Evolutionary conservation across 2,329 filamentous ascomycete genomes (phyloP).

Genomic region (Pestalotiopsis sp.): DNA sequence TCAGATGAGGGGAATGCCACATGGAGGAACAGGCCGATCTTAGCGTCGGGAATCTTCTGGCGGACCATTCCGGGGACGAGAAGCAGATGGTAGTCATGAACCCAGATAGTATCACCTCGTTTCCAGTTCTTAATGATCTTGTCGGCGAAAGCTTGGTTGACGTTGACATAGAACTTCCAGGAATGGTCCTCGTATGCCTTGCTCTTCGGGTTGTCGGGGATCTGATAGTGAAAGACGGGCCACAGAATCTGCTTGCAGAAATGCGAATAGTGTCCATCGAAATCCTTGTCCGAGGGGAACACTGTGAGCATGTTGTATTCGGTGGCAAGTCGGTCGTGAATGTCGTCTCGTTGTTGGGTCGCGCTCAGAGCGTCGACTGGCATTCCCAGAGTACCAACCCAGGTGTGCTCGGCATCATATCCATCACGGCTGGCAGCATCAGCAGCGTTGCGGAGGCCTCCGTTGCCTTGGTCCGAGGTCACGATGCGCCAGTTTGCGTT

Average conservation of each 20-base stretch:
- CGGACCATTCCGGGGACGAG: constrained; percentile 89
- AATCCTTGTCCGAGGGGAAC: constrained; percentile 86
- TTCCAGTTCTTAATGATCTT: constrained; percentile 92
- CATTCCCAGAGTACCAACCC: constrained; percentile 92
- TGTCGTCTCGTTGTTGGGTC: constrained; percentile 76
- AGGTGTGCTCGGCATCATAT: constrained; percentile 75
- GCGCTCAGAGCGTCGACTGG: constrained; percentile 83
- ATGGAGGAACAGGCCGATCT: constrained; percentile 96
- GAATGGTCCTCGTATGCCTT: constrained; percentile 98
- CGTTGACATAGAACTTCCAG: constrained; percentile 89
- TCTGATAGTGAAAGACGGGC: constrained; percentile 98
- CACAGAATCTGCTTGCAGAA: constrained; percentile 98
- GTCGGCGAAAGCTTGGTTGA: constrained; percentile 93
- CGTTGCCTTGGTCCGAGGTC: constrained; percentile 87
- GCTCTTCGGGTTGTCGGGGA: constrained; percentile 96
- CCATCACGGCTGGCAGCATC: constrained; percentile 74
- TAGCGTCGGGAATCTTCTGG: constrained; percentile 85
- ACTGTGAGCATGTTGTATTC: constrained; percentile 84
- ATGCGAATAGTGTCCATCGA: constrained; percentile 91
- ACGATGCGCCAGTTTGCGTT: constrained; percentile 83
- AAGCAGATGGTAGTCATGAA: constrained; percentile 93
- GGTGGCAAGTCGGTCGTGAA: constrained; percentile 77
- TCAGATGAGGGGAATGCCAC: constrained; percentile 96
- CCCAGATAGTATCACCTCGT: constrained; percentile 88
- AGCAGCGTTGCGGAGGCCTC: constrained; percentile 86